Evolutionary conservation across 2,329 filamentous ascomycete genomes (phyloP), one percentile per base, ranked within the genome.

Genomic region (Fusarium brachygibbosum): DNA sequence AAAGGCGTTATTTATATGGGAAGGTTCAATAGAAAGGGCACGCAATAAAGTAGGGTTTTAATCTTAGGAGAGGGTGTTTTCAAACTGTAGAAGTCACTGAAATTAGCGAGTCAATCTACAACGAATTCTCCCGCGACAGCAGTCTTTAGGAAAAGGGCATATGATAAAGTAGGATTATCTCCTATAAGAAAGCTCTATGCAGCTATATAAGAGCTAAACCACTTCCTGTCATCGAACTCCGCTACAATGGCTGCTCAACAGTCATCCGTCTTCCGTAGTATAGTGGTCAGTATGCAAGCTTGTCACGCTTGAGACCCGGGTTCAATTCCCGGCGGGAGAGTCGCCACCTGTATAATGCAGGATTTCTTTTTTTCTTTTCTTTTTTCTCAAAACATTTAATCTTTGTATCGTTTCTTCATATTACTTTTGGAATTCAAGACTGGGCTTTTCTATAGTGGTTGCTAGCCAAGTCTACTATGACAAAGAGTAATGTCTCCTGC

Each of bases 291-390:
- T 58, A 58, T 58, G 55, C 55, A 58, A 58, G 55, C 55, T 58
- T 58, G 55, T 58, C 55, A 58, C 55, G 55, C 55, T 58, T 58
- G 55, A 58, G 55, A 58, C 55, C 55, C 55, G 55, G 55, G 55
- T 58, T 58, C 55, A 58, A 58, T 58, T 58, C 58, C 58, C 58
- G 58, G 58, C 55, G 58, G 58, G 58, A 60, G 58, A 62, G 58
- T 62, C 58, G 58, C 58, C 58, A 60, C 17, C 38, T 53, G 58
- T 4, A 16, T 6, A 1, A 40, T 1, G 0, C 38, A 60, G 45
- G 19, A 2, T 14, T 1, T 2, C 3, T 62, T 62, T 59, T 56
- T 28, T n/a, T 5, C 25, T 31, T 23, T 32, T 6, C 23, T 25
- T n/a, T 12, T n/a, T 23, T 31, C 4, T 7, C 28, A 28, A n/a